Evolutionary conservation across 495 filamentous ascomycete species (phyloP).

Genomic region (Daldinia grandis): DNA sequence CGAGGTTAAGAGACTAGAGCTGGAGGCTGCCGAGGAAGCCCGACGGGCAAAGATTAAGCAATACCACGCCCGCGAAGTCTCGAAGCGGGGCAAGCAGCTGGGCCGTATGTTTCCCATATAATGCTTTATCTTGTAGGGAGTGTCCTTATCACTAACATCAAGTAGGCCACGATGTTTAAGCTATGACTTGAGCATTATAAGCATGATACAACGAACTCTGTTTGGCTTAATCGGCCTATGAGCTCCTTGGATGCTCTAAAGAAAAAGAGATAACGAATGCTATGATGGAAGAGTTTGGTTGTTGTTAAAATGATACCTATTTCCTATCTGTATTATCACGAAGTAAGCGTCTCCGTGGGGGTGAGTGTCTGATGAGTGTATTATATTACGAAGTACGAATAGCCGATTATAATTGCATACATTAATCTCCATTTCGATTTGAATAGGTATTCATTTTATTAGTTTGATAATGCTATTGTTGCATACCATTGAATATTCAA

Average conservation of each 20-base stretch:
- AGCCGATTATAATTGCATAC: neutral
- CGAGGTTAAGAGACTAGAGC: slow-evolving; percentile 68
- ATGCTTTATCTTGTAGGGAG: neutral
- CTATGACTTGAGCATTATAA: neutral
- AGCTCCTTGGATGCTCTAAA: neutral
- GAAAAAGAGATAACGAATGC: neutral
- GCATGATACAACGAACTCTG: neutral
- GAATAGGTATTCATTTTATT: neutral
- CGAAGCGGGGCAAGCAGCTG: slow-evolving; percentile 70
- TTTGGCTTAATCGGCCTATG: neutral
- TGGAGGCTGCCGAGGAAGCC: slow-evolving; percentile 69
- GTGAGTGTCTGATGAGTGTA: neutral
- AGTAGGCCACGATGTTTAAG: slow-evolving; percentile 29
- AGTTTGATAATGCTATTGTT: neutral
- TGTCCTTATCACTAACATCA: neutral
- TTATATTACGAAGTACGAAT: neutral
- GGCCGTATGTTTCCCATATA: slow-evolving; percentile 60
- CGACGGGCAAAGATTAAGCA: slow-evolving; percentile 70
- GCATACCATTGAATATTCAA: neutral
- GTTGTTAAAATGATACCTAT: slow-evolving; percentile 18
- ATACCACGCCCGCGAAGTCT: slow-evolving; percentile 67
- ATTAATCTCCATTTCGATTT: neutral
- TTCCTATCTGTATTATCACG: slow-evolving; percentile 23
- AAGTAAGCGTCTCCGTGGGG: slow-evolving; percentile 8
- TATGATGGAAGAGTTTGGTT: neutral